Conservation (phyloP, 768 basidiomycete genomes). For the Collybia sordida region DNA sequence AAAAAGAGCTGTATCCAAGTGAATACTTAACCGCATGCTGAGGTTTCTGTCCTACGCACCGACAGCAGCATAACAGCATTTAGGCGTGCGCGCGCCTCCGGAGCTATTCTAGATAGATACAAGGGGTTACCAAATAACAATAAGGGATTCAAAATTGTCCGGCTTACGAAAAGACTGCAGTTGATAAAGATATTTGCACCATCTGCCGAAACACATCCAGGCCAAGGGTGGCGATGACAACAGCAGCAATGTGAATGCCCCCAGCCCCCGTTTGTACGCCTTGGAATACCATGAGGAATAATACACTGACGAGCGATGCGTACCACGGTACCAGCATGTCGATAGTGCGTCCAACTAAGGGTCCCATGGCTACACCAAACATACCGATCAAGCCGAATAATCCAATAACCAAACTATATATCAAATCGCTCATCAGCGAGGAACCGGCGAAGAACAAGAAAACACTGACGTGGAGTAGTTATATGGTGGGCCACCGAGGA, state of each 20-base stretch:
- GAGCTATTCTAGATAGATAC: constrained; percentile 31
- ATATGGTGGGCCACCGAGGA: constrained; percentile 76
- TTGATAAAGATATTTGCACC: constrained; percentile 66
- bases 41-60: constrained; percentile 33
- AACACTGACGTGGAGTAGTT: constrained; percentile 65
- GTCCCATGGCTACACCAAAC: constrained; percentile 69
- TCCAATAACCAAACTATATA: constrained; percentile 53
- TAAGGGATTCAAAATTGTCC: neutral
- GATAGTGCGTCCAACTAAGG: constrained; percentile 65
- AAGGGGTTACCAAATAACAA: constrained; percentile 9
- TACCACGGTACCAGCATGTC: constrained; percentile 80
- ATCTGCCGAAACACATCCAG: constrained; percentile 76
- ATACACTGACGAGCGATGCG: constrained; percentile 58
- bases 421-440: neutral
- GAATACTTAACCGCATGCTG: neutral
- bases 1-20: constrained; percentile 50
- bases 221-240: constrained; percentile 68
- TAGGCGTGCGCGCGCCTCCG: constrained; percentile 61
- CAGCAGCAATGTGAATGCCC: constrained; percentile 66
- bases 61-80: constrained; percentile 78
- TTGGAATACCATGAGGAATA: constrained; percentile 50
- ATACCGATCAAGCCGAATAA: constrained; percentile 75
- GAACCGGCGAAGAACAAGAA: neutral
- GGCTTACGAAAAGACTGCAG: constrained; percentile 54
- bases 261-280: constrained; percentile 68